Base-by-base conservation (phyloP, 2,329 filamentous ascomycete species). In the Pseudogymnoascus sp. region DNA sequence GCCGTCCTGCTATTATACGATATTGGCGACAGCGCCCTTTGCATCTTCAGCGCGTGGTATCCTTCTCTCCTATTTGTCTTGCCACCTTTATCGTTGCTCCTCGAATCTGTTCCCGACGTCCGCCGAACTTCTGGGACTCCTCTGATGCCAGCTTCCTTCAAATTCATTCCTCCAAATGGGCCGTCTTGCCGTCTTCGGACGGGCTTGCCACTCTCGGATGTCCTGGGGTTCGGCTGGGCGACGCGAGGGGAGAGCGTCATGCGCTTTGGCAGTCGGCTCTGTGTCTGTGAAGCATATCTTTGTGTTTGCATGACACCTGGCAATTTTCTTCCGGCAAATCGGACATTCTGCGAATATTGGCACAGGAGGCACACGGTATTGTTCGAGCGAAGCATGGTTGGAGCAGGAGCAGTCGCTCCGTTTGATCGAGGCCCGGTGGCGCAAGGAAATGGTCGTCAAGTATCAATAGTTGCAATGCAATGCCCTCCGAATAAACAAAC, bases 11-110 rank as follows among this genome's bases (percentile, higher is more conserved):
- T 83, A 38, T 84, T 84, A 73, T 97, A 97, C 0, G 91, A 85
- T 4, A 97, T 81, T 2, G 87, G 84, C 1, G 90, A 80, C 67
- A 97, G 79, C 1, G 89, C 82, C 61, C 87, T 86, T 74, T 97
- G 93, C 93, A 97, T 97, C 78, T 96, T 96, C 75, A 97, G 80
- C 4, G 93, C 93, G 74, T 96, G 93, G 76, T 66, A 74, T 50
- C 62, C 78, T 71, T 65, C 76, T 67, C 76, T 80, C 61, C 78
- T 72, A 59, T 79, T 75, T 9, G 79, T 77, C 21, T 61, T 61
- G 35, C 38, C 38, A 31, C 33, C 38, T 64, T 53, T 66, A 61
- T 64, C 65, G 59, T 59, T 64, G 35, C 9, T 64, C 38, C 47
- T 62, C 28, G 31, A 44, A 57, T 47, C 64, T 6, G 50, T 15